A percentile compares a stretch with the other conserved stretches of the same genome.
Conservation (phyloP, 1,284 basidiomycete genomes). For the Sanghuangporus weigelae region DNA sequence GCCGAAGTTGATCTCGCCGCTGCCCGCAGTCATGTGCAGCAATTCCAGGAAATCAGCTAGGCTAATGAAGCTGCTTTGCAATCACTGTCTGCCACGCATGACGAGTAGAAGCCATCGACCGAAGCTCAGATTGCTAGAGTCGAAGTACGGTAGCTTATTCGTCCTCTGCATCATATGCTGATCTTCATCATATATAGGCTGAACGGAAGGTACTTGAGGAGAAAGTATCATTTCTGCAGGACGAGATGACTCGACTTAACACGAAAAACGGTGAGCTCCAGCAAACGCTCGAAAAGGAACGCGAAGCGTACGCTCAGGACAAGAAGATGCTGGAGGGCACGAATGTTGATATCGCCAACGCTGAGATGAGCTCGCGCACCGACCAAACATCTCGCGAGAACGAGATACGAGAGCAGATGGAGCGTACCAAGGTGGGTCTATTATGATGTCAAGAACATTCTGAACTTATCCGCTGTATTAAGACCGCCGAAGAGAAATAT, state of each 20-base stretch:
- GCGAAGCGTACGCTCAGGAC: constrained; percentile 65
- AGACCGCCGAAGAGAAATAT: constrained; percentile 80
- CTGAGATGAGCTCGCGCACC: constrained; percentile 59
- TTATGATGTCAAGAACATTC: background rate
- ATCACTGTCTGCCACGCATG: constrained; percentile 65
- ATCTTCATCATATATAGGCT: constrained; percentile 39
- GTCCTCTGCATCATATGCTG: background rate
- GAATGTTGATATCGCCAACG: constrained; percentile 68
- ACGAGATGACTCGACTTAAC: constrained; percentile 50
- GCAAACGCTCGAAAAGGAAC: constrained; percentile 60
- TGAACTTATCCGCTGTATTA: constrained; percentile 9
- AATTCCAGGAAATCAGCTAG: constrained; percentile 80
- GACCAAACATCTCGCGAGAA: constrained; percentile 60
- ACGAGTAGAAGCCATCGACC: constrained; percentile 70
- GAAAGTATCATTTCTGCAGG: constrained; percentile 49
- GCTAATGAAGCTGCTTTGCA: constrained; percentile 75
- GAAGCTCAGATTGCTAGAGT: constrained; percentile 61
- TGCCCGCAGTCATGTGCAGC: constrained; percentile 68
- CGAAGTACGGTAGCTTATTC: constrained; percentile 43
- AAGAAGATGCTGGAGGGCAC: constrained; percentile 76
- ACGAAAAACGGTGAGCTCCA: constrained; percentile 54
- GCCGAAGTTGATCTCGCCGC: constrained; percentile 69
- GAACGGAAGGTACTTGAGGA: constrained; percentile 63
- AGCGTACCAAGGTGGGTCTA: constrained; percentile 57
- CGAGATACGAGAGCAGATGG: constrained; percentile 60